These are phyloP conservation scores for Aspergillus udagawae DNA, from an alignment of 2,329 filamentous ascomycete genomes.

Conservation along the genomic window DNA sequence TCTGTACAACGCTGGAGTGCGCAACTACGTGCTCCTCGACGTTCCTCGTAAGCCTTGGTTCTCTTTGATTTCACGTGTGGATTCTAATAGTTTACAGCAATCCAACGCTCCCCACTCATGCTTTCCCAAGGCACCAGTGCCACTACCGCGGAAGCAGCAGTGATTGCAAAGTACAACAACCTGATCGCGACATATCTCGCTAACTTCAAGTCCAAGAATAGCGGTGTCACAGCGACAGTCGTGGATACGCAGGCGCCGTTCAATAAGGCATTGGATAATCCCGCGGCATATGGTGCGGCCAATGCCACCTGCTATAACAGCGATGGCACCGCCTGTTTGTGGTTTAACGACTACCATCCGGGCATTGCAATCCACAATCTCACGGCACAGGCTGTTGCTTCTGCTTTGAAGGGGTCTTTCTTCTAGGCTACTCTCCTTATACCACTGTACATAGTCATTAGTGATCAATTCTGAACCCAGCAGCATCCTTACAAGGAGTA, in stretches of 20 bases:
- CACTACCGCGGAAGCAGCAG: constrained; percentile 1
- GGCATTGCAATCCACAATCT: constrained; percentile 8
- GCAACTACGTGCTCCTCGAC: constrained; percentile 5
- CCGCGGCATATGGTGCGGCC: not conserved
- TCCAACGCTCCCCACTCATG: constrained; percentile 4
- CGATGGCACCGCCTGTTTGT: constrained; percentile 7
- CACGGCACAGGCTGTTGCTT: constrained; percentile 7
- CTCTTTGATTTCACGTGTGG: not conserved
- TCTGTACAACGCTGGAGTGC: constrained; percentile 3
- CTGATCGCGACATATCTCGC: not conserved
- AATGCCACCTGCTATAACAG: constrained; percentile 6
- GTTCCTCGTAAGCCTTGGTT: constrained; percentile 5
- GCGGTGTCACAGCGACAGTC: constrained; percentile 4
- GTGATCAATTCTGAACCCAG: too few species aligned
- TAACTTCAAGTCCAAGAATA: not conserved
- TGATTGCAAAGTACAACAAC: constrained; percentile 5
- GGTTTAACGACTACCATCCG: constrained; percentile 13
- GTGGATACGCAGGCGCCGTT: constrained; percentile 8
- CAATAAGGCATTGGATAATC: constrained; percentile 3
- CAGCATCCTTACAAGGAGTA: too few species aligned
- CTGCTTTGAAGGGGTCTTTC: not conserved
- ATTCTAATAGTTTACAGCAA: constrained; percentile 1
- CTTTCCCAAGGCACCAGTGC: not conserved
- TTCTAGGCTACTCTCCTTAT: not conserved
- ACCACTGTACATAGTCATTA: too few species aligned